Conservation (phyloP, 352 stramenopile genomes). For the Phytophthora foliorum region DNA sequence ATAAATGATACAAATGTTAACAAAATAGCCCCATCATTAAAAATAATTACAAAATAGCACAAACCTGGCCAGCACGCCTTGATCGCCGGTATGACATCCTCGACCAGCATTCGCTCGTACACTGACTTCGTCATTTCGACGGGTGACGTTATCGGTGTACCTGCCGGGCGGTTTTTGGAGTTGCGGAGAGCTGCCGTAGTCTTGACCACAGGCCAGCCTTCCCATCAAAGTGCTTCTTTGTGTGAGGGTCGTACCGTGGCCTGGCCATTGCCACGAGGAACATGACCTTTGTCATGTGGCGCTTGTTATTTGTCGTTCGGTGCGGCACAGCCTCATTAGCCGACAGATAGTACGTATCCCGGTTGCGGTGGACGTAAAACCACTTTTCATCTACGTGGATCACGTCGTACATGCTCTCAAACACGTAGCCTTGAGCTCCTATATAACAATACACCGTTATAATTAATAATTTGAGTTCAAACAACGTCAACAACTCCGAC, state of each 20-base stretch:
- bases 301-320: background rate
- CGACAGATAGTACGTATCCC: background rate
- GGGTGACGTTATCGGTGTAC: background rate
- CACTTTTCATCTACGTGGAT: slow-evolving; percentile 3
- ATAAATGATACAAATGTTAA: background rate
- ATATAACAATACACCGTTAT: background rate
- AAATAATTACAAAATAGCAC: background rate
- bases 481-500: background rate
- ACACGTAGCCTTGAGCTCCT: background rate
- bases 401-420: background rate
- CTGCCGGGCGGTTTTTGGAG: background rate
- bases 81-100: background rate
- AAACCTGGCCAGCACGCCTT: background rate
- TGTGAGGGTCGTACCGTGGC: background rate
- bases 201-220: background rate
- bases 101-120: background rate
- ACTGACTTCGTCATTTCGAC: background rate
- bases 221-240: background rate
- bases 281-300: background rate
- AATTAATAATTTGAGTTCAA: background rate
- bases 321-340: background rate
- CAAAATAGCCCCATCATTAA: background rate
- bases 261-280: background rate
- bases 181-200: background rate
- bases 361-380: background rate